A percentile compares a stretch with the other conserved stretches of the same genome.
Conservation (phyloP, 345 rosid species). For the Gossypium thurberi region DNA sequence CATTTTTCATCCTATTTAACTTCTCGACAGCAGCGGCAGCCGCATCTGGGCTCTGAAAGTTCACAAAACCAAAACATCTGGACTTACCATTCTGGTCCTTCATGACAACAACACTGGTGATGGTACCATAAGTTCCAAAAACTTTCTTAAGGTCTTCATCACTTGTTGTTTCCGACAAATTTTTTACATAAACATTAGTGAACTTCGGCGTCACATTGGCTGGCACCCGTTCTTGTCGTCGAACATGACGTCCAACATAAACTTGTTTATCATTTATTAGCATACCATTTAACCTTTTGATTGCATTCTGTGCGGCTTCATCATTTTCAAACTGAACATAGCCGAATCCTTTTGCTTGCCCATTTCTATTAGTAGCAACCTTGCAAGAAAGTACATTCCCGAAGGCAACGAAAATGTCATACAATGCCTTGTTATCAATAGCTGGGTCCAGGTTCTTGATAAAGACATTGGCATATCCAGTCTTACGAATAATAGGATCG, state of each 20-base stretch:
- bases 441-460: slow-evolving; percentile 61
- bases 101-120: slow-evolving; percentile 58
- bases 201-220: slow-evolving; percentile 37
- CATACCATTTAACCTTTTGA: slow-evolving; percentile 53
- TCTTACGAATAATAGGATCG: slow-evolving; percentile 55
- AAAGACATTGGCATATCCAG: slow-evolving; percentile 64
- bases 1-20: slow-evolving; percentile 41
- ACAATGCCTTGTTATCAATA: slow-evolving; percentile 51
- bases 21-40: slow-evolving; percentile 56
- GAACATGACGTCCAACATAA: slow-evolving; percentile 48
- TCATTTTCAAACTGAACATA: slow-evolving; percentile 65
- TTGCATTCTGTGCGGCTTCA: slow-evolving; percentile 51
- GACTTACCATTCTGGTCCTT: slow-evolving; percentile 55
- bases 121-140: slow-evolving; percentile 45
- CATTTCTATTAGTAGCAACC: slow-evolving; percentile 43
- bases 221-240: slow-evolving; percentile 41
- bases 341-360: slow-evolving; percentile 52
- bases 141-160: slow-evolving; percentile 55
- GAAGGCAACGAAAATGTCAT: slow-evolving; percentile 46
- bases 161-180: slow-evolving; percentile 45
- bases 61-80: slow-evolving; percentile 72
- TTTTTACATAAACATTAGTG: slow-evolving; percentile 58
- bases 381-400: slow-evolving; percentile 65
- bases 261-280: slow-evolving; percentile 58
- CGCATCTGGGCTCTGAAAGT: slow-evolving; percentile 46